Conservation (phyloP, 192 early-diverging fungal species). For the Ambispora gerdemannii region DNA sequence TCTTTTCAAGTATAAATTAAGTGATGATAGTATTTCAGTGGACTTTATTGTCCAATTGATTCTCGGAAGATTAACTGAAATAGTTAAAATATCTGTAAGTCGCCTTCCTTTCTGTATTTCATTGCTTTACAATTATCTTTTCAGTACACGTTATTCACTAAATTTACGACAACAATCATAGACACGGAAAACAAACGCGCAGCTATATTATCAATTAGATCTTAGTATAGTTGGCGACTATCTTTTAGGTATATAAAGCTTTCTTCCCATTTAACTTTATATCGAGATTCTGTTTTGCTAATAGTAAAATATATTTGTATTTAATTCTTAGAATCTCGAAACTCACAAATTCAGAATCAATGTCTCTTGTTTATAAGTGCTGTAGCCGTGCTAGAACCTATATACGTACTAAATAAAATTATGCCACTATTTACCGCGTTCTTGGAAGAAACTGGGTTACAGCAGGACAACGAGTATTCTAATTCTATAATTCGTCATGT, state of each 20-base stretch:
- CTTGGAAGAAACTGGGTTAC: constrained; percentile 92
- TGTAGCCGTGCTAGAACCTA: constrained; percentile 76
- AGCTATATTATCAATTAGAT: too few relatives aligned
- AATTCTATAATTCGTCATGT: constrained; percentile 94
- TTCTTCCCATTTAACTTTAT: too few relatives aligned
- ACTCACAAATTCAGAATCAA: constrained; percentile 94
- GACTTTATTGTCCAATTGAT: constrained; percentile 89
- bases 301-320: too few relatives aligned
- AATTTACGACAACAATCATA: too few relatives aligned
- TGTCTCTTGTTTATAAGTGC: constrained; percentile 82
- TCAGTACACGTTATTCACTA: constrained; percentile 51
- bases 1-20: constrained; percentile 53
- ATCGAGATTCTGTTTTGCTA: too few relatives aligned
- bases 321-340: constrained; percentile 83
- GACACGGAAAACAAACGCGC: too few relatives aligned
- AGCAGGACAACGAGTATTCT: constrained; percentile 95
- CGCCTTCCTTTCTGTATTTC: too few relatives aligned
- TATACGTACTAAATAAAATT: constrained; percentile 83
- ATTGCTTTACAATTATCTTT: constrained; percentile 37
- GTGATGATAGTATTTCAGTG: constrained; percentile 53
- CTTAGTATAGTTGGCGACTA: too few relatives aligned
- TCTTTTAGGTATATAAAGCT: too few relatives aligned
- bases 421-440: constrained; percentile 99
- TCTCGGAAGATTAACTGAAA: constrained; percentile 61
- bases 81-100: constrained; percentile 41